Percentiles rank a stretch among this genome's conserved stretches.
phyloP scores from a whole-genome alignment of 1,284 basidiomycete species.

The Rhodotorula mucilaginosa region DNA sequence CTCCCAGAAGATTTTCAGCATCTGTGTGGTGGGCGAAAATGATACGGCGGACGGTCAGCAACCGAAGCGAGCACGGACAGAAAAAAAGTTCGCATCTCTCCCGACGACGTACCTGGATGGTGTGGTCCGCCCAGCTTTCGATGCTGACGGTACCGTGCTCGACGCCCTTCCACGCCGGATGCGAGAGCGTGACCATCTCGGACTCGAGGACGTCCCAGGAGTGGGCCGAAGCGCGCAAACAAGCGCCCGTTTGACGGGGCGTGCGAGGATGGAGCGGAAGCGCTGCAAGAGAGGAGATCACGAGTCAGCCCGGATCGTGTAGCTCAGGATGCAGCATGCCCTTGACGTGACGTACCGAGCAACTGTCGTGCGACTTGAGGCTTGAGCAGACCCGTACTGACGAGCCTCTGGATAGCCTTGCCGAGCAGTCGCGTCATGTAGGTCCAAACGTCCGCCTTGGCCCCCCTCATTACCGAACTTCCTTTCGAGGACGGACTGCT shows the following conservation, averaged over 20 bases:
- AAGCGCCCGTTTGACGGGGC: conserved; percentile 47
- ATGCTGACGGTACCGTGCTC: conserved; percentile 48
- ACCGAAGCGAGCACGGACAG: too few species aligned
- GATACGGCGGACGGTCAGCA: too few species aligned
- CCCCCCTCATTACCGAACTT: background rate
- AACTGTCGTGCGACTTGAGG: conserved; percentile 49
- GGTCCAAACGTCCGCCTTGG: conserved; percentile 48
- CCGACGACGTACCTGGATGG: conserved; percentile 26
- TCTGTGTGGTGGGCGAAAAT: conserved; percentile 38
- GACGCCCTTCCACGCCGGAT: conserved; percentile 50
- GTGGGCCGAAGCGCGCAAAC: conserved; percentile 48
- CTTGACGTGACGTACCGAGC: conserved; percentile 39
- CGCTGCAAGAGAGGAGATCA: conserved; percentile 13
- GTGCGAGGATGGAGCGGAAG: conserved; percentile 51
- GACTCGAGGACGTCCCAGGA: conserved; percentile 49
- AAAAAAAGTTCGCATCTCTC: background rate
- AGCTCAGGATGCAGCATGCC: background rate
- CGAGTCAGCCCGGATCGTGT: background rate
- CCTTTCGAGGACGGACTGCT: background rate
- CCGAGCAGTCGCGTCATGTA: conserved; percentile 48
- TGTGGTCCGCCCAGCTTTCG: conserved; percentile 49
- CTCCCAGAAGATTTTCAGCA: conserved; percentile 52
- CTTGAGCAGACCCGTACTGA: conserved; percentile 51
- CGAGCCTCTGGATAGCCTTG: conserved; percentile 50
- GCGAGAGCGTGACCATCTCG: conserved; percentile 46